Conservation (phyloP, 164 flowering plant genomes). For the Litsea cubeba region DNA sequence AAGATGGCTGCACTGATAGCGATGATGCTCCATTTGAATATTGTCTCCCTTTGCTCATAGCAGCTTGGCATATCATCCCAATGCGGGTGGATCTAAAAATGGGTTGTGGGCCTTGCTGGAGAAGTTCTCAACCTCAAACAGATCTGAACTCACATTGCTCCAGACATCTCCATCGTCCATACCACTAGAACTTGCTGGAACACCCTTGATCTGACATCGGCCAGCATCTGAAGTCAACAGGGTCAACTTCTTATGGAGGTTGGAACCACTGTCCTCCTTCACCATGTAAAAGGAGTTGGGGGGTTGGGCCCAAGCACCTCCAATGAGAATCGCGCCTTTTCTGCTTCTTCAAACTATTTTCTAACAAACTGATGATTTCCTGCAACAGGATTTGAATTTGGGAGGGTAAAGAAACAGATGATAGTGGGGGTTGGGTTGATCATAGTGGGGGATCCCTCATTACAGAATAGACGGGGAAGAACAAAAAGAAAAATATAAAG, state of each 20-base stretch:
- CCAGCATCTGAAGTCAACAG: conserved; percentile 40
- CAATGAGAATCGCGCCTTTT: conserved; percentile 30
- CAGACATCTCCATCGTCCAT: conserved; percentile 14
- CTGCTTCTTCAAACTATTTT: conserved; percentile 17
- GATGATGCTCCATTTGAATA: conserved; percentile 75
- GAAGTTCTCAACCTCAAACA: conserved; percentile 72
- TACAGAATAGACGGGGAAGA: no score
- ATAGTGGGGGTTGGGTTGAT: no score
- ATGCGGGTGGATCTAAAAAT: conserved; percentile 31
- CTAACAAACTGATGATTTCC: conserved; percentile 13
- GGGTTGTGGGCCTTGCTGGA: conserved; percentile 29
- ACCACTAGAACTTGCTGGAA: conserved; percentile 10
- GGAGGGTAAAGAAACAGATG: conserved; percentile 27
- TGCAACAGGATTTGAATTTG: conserved; percentile 11
- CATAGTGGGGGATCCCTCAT: no score
- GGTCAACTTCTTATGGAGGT: conserved; percentile 28
- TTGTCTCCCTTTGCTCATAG: conserved; percentile 85
- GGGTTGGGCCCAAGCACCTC: conserved; percentile 47
- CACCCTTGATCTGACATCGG: conserved; percentile 16
- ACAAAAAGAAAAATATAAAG: no score
- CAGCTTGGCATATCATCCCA: conserved; percentile 20
- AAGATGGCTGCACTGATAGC: conserved; percentile 68
- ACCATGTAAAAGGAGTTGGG: conserved; percentile 21
- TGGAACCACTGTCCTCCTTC: conserved; percentile 22
- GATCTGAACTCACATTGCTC: conserved; percentile 84